These are phyloP conservation scores for Pyrenochaeta sp. DNA, from an alignment of 2,329 filamentous ascomycete genomes.

Conservation along the genomic window DNA sequence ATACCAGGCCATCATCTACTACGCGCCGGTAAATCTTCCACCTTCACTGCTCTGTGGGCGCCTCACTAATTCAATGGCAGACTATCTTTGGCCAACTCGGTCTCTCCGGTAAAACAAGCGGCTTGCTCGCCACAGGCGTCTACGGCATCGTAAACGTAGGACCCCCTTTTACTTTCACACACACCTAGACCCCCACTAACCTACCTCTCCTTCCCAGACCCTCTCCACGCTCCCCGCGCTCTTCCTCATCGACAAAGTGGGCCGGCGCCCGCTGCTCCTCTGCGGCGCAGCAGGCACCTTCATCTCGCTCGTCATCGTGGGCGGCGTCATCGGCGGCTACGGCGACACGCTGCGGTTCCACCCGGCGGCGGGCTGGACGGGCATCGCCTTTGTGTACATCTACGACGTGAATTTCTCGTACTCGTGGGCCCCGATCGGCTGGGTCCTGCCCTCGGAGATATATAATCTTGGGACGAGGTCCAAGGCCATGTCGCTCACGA, in stretches of 20 bases:
- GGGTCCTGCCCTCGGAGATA: slow-evolving; percentile 77
- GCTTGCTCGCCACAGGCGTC: slow-evolving; percentile 80
- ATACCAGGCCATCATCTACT: slow-evolving; percentile 74
- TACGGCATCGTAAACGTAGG: slow-evolving; percentile 51
- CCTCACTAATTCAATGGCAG: too few relatives aligned
- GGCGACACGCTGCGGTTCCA: slow-evolving; percentile 64
- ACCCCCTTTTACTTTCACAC: too few relatives aligned
- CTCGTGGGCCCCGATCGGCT: slow-evolving; percentile 75
- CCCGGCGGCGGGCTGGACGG: slow-evolving; percentile 71
- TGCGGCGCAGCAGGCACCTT: slow-evolving; percentile 74
- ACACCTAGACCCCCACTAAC: neutral
- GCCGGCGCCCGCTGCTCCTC: slow-evolving; percentile 67
- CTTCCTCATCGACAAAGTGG: slow-evolving; percentile 69
- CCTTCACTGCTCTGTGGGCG: too few relatives aligned
- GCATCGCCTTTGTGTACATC: slow-evolving; percentile 68
- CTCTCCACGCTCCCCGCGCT: slow-evolving; percentile 70
- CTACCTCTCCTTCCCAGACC: too few relatives aligned
- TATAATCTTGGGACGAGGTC: slow-evolving; percentile 73
- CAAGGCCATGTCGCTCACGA: slow-evolving; percentile 74
- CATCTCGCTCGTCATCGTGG: slow-evolving; percentile 74
- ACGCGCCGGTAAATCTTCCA: too few relatives aligned
- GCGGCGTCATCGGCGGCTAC: slow-evolving; percentile 70
- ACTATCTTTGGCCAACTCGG: slow-evolving; percentile 82
- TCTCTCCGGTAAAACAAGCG: slow-evolving; percentile 63
- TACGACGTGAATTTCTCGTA: slow-evolving; percentile 64